phyloP scores from a whole-genome alignment of 1,284 basidiomycete genomes.

The Erythrobasidium hasegawianum region DNA sequence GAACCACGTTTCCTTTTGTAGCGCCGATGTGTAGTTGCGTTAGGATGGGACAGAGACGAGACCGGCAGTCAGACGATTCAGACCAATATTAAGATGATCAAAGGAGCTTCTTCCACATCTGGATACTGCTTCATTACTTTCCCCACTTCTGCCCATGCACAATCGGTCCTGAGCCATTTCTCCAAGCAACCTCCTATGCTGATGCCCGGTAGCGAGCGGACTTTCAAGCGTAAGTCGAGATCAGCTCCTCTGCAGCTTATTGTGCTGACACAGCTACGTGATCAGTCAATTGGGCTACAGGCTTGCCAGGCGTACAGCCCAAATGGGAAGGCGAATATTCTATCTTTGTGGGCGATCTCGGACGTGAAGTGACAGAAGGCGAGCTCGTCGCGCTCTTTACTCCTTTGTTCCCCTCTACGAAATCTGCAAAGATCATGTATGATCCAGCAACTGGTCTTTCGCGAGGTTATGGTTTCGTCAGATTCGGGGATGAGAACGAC shows the following conservation, averaged over 20 bases:
- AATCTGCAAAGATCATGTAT: constrained; percentile 85
- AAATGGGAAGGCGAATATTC: constrained; percentile 66
- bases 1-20: constrained; percentile 54
- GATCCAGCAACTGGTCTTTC: constrained; percentile 84
- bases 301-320: constrained; percentile 49
- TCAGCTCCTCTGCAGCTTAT: constrained; percentile 51
- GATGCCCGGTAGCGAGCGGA: constrained; percentile 55
- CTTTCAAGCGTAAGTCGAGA: constrained; percentile 43
- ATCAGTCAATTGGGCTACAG: constrained; percentile 70
- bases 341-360: constrained; percentile 85
- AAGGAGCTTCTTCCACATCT: constrained; percentile 63
- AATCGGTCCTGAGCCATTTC: constrained; percentile 66
- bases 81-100: constrained; percentile 47
- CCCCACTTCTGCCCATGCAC: constrained; percentile 65
- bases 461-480: constrained; percentile 81
- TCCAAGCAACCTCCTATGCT: constrained; percentile 56
- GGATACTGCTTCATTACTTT: constrained; percentile 84
- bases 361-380: constrained; percentile 81
- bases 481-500: constrained; percentile 79
- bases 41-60: constrained; percentile 26
- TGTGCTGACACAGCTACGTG: constrained; percentile 51
- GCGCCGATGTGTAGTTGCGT: constrained; percentile 16
- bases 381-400: constrained; percentile 72
- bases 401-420: constrained; percentile 76
- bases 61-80: constrained; percentile 14